Evolutionary conservation across 2,329 filamentous ascomycete genomes (phyloP).

Genomic region (Ceratocystis colombiana): DNA sequence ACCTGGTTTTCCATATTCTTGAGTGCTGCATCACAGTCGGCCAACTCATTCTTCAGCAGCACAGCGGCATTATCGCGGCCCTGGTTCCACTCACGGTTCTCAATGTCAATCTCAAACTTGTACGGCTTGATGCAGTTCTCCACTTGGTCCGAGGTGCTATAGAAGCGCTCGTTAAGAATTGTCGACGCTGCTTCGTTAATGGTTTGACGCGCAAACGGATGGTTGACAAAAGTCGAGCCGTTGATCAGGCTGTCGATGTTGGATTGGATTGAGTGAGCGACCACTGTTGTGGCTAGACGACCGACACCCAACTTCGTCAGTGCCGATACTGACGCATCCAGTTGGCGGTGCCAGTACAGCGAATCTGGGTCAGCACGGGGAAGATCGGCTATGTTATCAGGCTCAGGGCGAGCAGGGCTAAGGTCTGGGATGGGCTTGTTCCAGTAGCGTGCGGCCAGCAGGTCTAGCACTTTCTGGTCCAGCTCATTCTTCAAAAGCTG

Average conservation of each 20-base stretch:
- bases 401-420: constrained; percentile 53
- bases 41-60: constrained; percentile 78
- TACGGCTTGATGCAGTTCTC: constrained; percentile 99
- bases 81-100: constrained; percentile 76
- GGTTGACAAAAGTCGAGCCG: constrained; percentile 73
- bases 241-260: constrained; percentile 71
- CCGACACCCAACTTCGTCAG: constrained; percentile 92
- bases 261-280: constrained; percentile 75
- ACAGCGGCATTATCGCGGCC: constrained; percentile 72
- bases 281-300: constrained; percentile 80
- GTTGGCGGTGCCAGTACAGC: constrained; percentile 84
- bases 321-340: constrained; percentile 82
- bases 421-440: constrained; percentile 88
- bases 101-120: constrained; percentile 95
- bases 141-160: constrained; percentile 93
- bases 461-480: constrained; percentile 87
- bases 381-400: constrained; percentile 64
- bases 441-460: constrained; percentile 91
- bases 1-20: constrained; percentile 65
- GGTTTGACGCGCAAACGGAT: constrained; percentile 86
- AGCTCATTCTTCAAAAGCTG: constrained; percentile 84
- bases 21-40: constrained; percentile 69
- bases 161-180: constrained; percentile 88
- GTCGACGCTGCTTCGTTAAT: constrained; percentile 82
- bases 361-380: constrained; percentile 78